Evolutionary conservation across 2,329 filamentous ascomycete species (phyloP).

Genomic region (Dactylellina sp.): DNA sequence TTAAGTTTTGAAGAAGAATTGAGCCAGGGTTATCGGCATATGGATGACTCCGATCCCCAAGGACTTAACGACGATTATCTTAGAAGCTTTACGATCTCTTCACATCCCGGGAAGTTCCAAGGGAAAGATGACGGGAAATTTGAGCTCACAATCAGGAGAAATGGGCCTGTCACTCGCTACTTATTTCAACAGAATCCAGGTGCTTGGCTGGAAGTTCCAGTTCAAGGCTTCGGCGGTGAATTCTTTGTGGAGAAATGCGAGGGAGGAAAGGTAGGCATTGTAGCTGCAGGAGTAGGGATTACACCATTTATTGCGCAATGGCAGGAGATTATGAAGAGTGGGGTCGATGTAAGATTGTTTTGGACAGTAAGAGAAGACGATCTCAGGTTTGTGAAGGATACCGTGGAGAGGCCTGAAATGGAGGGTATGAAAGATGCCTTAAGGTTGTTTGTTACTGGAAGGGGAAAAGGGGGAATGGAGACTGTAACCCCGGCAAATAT

Average conservation of each 20-base stretch:
- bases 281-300: slow-evolving; percentile 84
- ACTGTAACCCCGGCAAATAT: slow-evolving; percentile 20
- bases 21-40: slow-evolving; percentile 80
- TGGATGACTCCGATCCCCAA: slow-evolving; percentile 82
- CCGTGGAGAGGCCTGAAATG: slow-evolving; percentile 67
- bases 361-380: slow-evolving; percentile 77
- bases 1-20: slow-evolving; percentile 78
- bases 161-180: slow-evolving; percentile 76
- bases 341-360: slow-evolving; percentile 69
- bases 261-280: slow-evolving; percentile 69
- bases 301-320: slow-evolving; percentile 82
- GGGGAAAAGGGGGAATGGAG: slow-evolving; percentile 10
- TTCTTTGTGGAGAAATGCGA: slow-evolving; percentile 66
- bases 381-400: slow-evolving; percentile 72
- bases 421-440: slow-evolving; percentile 68
- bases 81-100: slow-evolving; percentile 84
- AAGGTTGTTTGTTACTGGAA: slow-evolving; percentile 75
- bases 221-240: slow-evolving; percentile 79
- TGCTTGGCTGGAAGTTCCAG: slow-evolving; percentile 71
- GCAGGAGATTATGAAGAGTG: slow-evolving; percentile 65
- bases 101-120: slow-evolving; percentile 65
- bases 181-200: slow-evolving; percentile 71
- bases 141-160: slow-evolving; percentile 77
- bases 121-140: slow-evolving; percentile 67
- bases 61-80: slow-evolving; percentile 87